phyloP scores from a whole-genome alignment of 768 basidiomycete genomes.

The Pluteus cervinus region DNA sequence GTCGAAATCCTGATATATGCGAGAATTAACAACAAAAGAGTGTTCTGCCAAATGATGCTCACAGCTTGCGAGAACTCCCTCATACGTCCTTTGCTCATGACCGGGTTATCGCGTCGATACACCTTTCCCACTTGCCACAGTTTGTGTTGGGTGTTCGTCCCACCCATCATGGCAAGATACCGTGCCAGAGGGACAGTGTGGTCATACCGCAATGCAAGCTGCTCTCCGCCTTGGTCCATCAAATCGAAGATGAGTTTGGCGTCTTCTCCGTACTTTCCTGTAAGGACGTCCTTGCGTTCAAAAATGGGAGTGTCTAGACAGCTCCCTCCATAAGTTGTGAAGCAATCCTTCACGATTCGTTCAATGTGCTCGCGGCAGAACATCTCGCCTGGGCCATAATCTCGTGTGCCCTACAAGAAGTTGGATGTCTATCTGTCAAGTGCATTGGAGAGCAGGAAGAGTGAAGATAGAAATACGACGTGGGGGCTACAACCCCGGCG shows the following conservation, averaged over 20 bases:
- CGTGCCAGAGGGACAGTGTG: conserved; percentile 96
- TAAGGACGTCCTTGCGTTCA: conserved; percentile 92
- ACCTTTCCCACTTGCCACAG: conserved; percentile 99
- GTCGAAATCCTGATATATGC: conserved; percentile 77
- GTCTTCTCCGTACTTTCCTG: conserved; percentile 98
- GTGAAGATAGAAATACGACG: not conserved
- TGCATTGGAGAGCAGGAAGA: not conserved
- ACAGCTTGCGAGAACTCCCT: conserved; percentile 98
- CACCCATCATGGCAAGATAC: conserved; percentile 93
- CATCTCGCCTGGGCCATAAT: conserved; percentile 91
- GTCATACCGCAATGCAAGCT: conserved; percentile 91
- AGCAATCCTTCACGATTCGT: conserved; percentile 78
- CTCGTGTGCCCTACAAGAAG: conserved; percentile 74
- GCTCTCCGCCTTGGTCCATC: conserved; percentile 95
- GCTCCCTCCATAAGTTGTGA: conserved; percentile 82
- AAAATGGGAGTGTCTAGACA: conserved; percentile 98
- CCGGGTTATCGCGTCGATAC: conserved; percentile 92
- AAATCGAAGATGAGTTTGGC: conserved; percentile 96
- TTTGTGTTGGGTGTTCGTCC: conserved; percentile 68
- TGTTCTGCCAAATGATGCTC: not conserved
- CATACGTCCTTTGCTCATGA: conserved; percentile 98
- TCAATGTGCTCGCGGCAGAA: conserved; percentile 89
- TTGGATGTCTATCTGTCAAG: not conserved
- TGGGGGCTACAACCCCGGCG: conserved; percentile 3
- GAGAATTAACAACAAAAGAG: not conserved